Base-by-base conservation (phyloP, 2,329 filamentous ascomycete genomes). In the Colletotrichum godetiae region DNA sequence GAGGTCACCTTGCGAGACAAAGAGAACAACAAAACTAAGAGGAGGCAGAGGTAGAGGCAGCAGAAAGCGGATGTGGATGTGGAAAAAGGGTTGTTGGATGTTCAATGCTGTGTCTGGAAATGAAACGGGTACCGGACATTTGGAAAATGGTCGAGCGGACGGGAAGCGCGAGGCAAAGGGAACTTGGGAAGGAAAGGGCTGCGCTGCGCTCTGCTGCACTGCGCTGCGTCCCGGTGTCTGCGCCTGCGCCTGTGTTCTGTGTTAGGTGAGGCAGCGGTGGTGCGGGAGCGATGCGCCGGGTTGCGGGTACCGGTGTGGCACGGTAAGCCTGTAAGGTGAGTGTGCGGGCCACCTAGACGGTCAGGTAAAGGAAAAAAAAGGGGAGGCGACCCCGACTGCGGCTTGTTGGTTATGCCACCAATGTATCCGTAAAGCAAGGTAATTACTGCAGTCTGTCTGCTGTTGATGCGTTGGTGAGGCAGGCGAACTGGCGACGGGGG, bases 101-200 rank as follows among this genome's bases (percentile, higher is more conserved):
- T 33, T 56, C 55, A 71, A 70, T 56, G 71, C 60, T 68, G 67
- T 57, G 67, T 71, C 64, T 55, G 55, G 59, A 31, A 69, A 69
- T 73, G 70, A 73, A 73, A 73, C 71, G 67, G 49, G 55, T 61
- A 68, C 61, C 61, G 67, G 56, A 70, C 67, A 57, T 33, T 59
- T 61, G 33, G 27, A 61, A 55, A 63, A 27, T 64, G 65, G 61
- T 69, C 61, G 65, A 67, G 59, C 69, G 55, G 49, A 27, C 24
- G 49, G 59, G 53, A 56, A 24, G 53, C 53, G 42, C 42, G n/a
- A 46, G 42, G 42, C 15, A 37, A 33, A 22, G 19, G 60, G 42
- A 49, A 29, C 27, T 29, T 29, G 27, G 24, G 49, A 11, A 31
- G n/a, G 37, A 63, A 33, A 55, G 24, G 42, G 42, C 60, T 22